These are phyloP conservation scores for Xanthoceras sorbifolium DNA, from an alignment of 345 rosid genomes.

Conservation along the genomic window DNA sequence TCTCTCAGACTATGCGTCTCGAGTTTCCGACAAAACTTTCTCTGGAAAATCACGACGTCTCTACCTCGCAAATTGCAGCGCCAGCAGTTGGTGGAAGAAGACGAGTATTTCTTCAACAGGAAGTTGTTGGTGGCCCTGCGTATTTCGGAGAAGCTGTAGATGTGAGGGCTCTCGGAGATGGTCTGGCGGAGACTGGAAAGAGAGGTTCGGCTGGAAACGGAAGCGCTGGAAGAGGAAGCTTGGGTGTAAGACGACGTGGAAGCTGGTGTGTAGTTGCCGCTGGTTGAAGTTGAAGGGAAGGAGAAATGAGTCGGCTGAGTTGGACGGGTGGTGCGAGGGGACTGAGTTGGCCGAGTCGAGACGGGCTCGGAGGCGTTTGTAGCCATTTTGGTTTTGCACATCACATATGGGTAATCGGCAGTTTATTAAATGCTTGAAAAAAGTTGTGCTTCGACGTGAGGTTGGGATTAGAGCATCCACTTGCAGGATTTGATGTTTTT, in stretches of 20 bases:
- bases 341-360: conserved; percentile 32
- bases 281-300: conserved; percentile 23
- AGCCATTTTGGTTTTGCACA: conserved; percentile 74
- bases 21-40: conserved; percentile 65
- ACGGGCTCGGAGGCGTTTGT: conserved; percentile 45
- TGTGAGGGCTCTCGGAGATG: conserved; percentile 67
- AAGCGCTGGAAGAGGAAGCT: conserved; percentile 32
- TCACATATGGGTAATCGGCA: conserved; percentile 41
- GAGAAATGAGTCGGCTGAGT: conserved; percentile 18
- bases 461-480: neutral
- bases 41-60: conserved; percentile 67
- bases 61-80: conserved; percentile 66
- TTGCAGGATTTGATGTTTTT: too few species aligned
- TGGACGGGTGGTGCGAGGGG: conserved; percentile 22
- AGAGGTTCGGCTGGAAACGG: conserved; percentile 44
- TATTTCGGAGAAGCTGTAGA: conserved; percentile 78
- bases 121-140: conserved; percentile 89
- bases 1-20: conserved; percentile 42
- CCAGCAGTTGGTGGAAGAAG: conserved; percentile 73
- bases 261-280: conserved; percentile 15
- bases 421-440: neutral
- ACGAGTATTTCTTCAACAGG: conserved; percentile 61
- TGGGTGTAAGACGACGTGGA: conserved; percentile 7
- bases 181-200: conserved; percentile 68
- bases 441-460: neutral